Evolutionary conservation across 345 rosid genomes (phyloP).

Genomic region (Syzygium aqueum): DNA sequence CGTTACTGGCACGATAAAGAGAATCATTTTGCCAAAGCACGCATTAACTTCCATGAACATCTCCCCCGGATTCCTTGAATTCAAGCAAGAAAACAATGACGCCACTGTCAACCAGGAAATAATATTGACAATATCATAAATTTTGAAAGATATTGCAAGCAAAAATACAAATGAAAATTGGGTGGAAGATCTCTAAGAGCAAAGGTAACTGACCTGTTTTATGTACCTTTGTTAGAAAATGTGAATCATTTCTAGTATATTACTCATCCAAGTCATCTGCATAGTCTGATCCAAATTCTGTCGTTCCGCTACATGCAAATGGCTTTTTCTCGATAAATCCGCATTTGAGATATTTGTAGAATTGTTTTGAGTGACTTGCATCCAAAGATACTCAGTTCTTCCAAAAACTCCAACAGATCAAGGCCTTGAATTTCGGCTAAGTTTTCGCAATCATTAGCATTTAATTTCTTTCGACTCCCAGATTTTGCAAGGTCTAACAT

Average conservation of each 20-base stretch:
- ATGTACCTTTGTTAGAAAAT: neutral
- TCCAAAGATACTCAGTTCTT: neutral
- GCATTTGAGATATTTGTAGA: fast-evolving
- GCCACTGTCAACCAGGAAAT: neutral
- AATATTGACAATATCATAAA: neutral
- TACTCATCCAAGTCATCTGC: neutral
- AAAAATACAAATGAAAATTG: neutral
- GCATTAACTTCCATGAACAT: neutral
- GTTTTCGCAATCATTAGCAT: neutral
- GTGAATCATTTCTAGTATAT: neutral
- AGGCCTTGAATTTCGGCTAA: neutral
- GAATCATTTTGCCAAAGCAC: neutral
- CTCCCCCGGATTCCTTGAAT: neutral
- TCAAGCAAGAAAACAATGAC: neutral
- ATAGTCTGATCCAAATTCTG: neutral
- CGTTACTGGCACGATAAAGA: neutral
- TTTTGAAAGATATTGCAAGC: neutral
- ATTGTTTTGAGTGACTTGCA: neutral
- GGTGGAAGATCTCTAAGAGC: neutral
- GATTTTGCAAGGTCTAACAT: fast-evolving
- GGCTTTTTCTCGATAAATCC: fast-evolving
- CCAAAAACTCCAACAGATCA: neutral
- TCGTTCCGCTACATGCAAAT: neutral
- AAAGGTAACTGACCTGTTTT: neutral
- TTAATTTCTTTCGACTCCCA: fast-evolving